These are phyloP conservation scores for Dicorynia guianensis DNA, from an alignment of 306 rosid genomes.

Conservation along the genomic window DNA sequence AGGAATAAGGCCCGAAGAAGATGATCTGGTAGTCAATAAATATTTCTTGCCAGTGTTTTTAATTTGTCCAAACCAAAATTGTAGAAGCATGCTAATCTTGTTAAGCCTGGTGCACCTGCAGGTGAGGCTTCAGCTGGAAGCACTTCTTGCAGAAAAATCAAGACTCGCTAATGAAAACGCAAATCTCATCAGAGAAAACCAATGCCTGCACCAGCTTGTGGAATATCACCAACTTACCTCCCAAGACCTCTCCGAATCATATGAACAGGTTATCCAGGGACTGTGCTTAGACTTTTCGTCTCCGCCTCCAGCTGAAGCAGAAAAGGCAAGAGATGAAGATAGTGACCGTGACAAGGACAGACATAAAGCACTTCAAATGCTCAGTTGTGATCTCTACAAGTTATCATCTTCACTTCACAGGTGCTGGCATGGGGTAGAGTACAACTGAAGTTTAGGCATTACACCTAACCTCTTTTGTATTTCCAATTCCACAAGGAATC, in stretches of 20 bases:
- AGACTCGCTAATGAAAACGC: constrained; percentile 91
- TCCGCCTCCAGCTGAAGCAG: constrained; percentile 58
- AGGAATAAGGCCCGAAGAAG: constrained; percentile 89
- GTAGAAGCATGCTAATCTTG: not conserved
- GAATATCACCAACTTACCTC: constrained; percentile 91
- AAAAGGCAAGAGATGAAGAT: constrained; percentile 44
- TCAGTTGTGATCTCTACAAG: constrained; percentile 41
- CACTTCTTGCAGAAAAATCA: constrained; percentile 88
- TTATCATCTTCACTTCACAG: constrained; percentile 49
- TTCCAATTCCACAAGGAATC: not conserved
- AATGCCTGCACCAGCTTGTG: constrained; percentile 92
- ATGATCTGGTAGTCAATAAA: constrained; percentile 73
- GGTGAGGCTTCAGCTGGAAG: constrained; percentile 99
- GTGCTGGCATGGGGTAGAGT: constrained; percentile 31
- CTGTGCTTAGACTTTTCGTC: constrained; percentile 89
- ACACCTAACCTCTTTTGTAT: not conserved
- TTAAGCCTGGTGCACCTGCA: constrained; percentile 36
- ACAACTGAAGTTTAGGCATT: constrained; percentile 16
- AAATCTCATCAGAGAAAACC: constrained; percentile 85
- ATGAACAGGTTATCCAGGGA: constrained; percentile 77
- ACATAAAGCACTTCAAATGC: constrained; percentile 44
- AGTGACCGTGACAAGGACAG: constrained; percentile 18
- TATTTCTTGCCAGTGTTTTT: not conserved
- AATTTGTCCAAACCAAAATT: not conserved
- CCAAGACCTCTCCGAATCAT: constrained; percentile 73